These are phyloP conservation scores for Nothophytophthora sp. DNA, from an alignment of 352 stramenopile species.

Conservation along the genomic window DNA sequence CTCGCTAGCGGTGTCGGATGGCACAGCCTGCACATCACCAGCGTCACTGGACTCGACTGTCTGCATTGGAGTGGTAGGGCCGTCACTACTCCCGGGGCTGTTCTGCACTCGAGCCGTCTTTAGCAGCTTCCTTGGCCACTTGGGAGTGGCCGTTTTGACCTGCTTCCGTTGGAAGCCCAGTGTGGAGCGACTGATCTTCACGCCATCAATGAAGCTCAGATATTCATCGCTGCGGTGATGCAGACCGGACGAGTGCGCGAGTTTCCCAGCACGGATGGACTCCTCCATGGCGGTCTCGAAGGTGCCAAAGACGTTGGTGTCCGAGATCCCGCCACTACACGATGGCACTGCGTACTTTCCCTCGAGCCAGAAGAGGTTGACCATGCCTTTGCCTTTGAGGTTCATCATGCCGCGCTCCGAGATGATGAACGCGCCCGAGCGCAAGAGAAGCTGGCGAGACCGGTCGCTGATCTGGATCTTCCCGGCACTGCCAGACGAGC, in stretches of 20 bases:
- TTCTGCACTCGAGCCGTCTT: constrained; percentile 7
- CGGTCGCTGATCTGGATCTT: constrained; percentile 74
- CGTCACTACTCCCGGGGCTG: neutral
- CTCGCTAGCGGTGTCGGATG: constrained; percentile 42
- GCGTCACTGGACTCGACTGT: neutral
- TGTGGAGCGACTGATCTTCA: constrained; percentile 51
- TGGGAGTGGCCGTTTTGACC: neutral
- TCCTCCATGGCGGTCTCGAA: constrained; percentile 57
- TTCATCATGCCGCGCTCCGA: constrained; percentile 66
- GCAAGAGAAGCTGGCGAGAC: constrained; percentile 46
- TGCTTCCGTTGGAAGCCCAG: constrained; percentile 53
- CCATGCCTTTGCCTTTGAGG: constrained; percentile 74
- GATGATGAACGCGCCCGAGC: constrained; percentile 51
- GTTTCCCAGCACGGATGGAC: constrained; percentile 42
- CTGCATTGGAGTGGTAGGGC: neutral
- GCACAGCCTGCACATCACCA: neutral
- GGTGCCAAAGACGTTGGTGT: constrained; percentile 24
- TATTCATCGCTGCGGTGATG: constrained; percentile 62
- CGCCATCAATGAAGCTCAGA: constrained; percentile 59
- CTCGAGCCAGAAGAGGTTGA: constrained; percentile 71
- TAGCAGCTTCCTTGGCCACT: neutral
- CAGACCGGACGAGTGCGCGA: constrained; percentile 24
- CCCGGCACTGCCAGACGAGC: constrained; percentile 60
- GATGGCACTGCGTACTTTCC: constrained; percentile 36
- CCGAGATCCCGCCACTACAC: constrained; percentile 8